A percentile compares a stretch with the other conserved stretches of the same genome.
phyloP scores from a whole-genome alignment of 2,329 filamentous ascomycete genomes.

The Trichoderma brevicompactum region DNA sequence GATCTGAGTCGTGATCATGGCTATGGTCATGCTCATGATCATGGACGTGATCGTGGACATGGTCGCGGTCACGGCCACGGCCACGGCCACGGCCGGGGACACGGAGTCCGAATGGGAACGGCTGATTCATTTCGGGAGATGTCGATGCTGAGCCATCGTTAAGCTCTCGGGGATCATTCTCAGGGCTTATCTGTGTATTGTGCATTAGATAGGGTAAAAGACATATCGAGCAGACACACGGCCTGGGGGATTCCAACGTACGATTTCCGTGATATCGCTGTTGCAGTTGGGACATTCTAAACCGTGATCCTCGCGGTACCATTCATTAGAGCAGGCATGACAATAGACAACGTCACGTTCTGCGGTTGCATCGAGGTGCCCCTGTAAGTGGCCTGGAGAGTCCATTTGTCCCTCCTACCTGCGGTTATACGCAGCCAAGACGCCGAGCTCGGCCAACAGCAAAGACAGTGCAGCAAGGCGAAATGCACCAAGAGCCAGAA shows the following conservation, averaged over 20 bases:
- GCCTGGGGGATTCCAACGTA: slow-evolving; percentile 50
- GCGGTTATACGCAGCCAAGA: slow-evolving; percentile 58
- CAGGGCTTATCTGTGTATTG: slow-evolving; percentile 52
- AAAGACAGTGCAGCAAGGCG: slow-evolving; percentile 54
- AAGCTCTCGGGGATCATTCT: slow-evolving; percentile 65
- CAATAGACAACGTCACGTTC: slow-evolving; percentile 80
- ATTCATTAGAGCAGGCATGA: slow-evolving; percentile 79
- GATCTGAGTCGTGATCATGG: slow-evolving; percentile 55
- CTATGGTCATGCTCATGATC: slow-evolving; percentile 57
- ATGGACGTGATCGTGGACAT: slow-evolving; percentile 47
- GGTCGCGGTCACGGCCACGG: not conserved
- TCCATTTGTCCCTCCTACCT: slow-evolving; percentile 51
- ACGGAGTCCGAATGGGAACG: slow-evolving; percentile 31
- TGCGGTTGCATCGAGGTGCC: slow-evolving; percentile 55
- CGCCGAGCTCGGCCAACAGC: slow-evolving; percentile 62
- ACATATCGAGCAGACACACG: not conserved
- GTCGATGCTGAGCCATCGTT: slow-evolving; percentile 38
- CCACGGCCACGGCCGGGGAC: not conserved
- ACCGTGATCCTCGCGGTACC: slow-evolving; percentile 72
- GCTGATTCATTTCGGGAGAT: slow-evolving; percentile 37
- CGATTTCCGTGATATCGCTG: slow-evolving; percentile 84
- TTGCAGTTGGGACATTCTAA: slow-evolving; percentile 77
- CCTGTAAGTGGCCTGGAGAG: slow-evolving; percentile 36
- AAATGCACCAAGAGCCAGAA: slow-evolving; percentile 60
- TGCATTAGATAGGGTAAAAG: slow-evolving; percentile 30